phyloP scores from a whole-genome alignment of 164 flowering plant species.

The Aristolochia contorta region DNA sequence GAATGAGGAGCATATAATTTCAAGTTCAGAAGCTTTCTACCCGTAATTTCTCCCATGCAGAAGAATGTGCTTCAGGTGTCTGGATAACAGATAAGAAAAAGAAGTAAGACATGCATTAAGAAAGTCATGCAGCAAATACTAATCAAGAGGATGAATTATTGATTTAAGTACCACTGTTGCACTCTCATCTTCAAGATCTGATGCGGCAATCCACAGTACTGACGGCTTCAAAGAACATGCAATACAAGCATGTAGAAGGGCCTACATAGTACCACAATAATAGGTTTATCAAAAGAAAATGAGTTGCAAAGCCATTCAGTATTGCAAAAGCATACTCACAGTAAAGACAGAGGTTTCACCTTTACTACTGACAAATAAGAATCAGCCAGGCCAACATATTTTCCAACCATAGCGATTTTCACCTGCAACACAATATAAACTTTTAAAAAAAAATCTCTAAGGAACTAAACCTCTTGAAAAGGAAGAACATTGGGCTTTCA shows the following conservation, averaged over 20 bases:
- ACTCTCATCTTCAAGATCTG: conserved; percentile 90
- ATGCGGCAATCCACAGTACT: conserved; percentile 96
- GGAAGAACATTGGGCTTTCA: conserved; percentile 5
- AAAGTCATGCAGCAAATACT: neutral
- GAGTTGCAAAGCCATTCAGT: neutral
- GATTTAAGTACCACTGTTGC: conserved; percentile 45
- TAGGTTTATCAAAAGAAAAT: neutral
- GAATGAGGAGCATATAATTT: neutral
- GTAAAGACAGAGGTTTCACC: conserved; percentile 26
- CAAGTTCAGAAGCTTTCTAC: conserved; percentile 19
- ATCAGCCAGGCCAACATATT: conserved; percentile 83
- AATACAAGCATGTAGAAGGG: conserved; percentile 92
- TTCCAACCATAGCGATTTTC: conserved; percentile 93
- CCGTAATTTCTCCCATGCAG: conserved; percentile 84
- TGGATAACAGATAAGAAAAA: conserved; percentile 16
- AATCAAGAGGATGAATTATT: neutral
- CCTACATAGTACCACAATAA: conserved; percentile 29
- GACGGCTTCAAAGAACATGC: conserved; percentile 81
- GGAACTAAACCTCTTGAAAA: conserved; percentile 4
- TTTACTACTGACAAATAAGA: conserved; percentile 92
- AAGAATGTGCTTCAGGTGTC: conserved; percentile 85
- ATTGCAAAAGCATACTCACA: neutral
- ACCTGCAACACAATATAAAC: conserved; percentile 42
- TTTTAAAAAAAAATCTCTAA: conserved; percentile 1
- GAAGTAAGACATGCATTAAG: neutral